These are phyloP conservation scores for Stramenopiles sp. DNA, from an alignment of 352 stramenopile genomes.

Conservation along the genomic window DNA sequence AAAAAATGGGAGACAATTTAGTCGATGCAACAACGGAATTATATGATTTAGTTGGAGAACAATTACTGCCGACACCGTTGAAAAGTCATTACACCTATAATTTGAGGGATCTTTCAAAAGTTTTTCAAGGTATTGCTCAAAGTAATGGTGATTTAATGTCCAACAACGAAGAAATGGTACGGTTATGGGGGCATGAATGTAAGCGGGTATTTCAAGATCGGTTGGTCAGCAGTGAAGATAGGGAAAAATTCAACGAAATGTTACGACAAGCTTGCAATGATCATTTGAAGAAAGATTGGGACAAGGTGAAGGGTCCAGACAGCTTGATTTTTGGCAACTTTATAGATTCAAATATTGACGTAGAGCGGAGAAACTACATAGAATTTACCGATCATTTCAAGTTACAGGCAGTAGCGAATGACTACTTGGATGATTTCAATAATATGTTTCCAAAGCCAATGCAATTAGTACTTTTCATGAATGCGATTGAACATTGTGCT, in stretches of 20 bases:
- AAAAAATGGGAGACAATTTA: slow-evolving; percentile 36
- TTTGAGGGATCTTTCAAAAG: slow-evolving; percentile 78
- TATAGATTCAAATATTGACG: slow-evolving; percentile 37
- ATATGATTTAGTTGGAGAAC: slow-evolving; percentile 61
- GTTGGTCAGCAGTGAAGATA: slow-evolving; percentile 89
- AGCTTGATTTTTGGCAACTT: slow-evolving; percentile 66
- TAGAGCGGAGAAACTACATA: slow-evolving; percentile 46
- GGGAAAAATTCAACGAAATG: slow-evolving; percentile 68
- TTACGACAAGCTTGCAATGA: slow-evolving; percentile 54
- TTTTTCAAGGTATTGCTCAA: slow-evolving; percentile 83
- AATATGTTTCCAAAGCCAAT: slow-evolving; percentile 77
- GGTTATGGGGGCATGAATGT: slow-evolving; percentile 94
- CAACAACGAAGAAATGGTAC: slow-evolving; percentile 54
- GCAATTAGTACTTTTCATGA: slow-evolving; percentile 92
- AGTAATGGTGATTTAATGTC: slow-evolving; percentile 40
- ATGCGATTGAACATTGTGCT: slow-evolving; percentile 84
- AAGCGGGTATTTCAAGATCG: slow-evolving; percentile 94
- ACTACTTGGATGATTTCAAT: slow-evolving; percentile 69
- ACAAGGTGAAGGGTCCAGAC: slow-evolving; percentile 16
- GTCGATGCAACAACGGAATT: slow-evolving; percentile 73
- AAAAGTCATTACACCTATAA: slow-evolving; percentile 83
- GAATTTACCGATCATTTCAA: slow-evolving; percentile 53
- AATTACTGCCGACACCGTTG: slow-evolving; percentile 86
- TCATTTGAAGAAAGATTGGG: slow-evolving; percentile 54
- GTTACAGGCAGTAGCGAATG: slow-evolving; percentile 55